phyloP scores from a whole-genome alignment of 78 protist species.

The Chrysochromulina parva region DNA sequence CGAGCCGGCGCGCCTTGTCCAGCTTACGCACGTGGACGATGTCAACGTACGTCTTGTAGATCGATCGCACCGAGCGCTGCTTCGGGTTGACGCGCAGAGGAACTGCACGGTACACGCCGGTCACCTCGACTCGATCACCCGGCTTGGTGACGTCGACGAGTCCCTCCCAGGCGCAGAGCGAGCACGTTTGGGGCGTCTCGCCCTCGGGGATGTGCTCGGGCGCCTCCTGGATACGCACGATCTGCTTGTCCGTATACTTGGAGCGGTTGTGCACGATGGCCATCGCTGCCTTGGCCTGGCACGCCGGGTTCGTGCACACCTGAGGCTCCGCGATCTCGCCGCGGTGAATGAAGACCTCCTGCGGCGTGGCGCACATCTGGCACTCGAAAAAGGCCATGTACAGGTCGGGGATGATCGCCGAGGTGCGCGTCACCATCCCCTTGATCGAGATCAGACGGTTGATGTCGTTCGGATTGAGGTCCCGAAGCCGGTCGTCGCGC shows the following conservation, averaged over 20 bases:
- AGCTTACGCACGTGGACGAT: conserved; percentile 44
- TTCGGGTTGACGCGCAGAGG: conserved; percentile 52
- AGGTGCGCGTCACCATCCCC: conserved; percentile 90
- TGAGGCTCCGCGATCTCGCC: conserved; percentile 85
- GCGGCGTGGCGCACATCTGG: conserved; percentile 1
- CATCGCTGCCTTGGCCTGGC: conserved; percentile 60
- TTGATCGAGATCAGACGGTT: conserved; percentile 83
- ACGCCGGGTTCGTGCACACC: background rate
- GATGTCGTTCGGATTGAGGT: conserved; percentile 84
- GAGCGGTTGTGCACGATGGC: conserved; percentile 90
- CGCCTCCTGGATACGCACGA: conserved; percentile 66
- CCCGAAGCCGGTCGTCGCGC: conserved; percentile 66
- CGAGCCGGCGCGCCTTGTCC: conserved; percentile 16
- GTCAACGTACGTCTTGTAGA: conserved; percentile 63
- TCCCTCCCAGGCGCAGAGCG: conserved; percentile 68
- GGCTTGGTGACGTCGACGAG: conserved; percentile 92
- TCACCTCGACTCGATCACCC: conserved; percentile 94
- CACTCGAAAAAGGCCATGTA: conserved; percentile 56
- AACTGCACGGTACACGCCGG: conserved; percentile 91
- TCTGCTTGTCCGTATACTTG: conserved; percentile 92
- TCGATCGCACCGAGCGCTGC: conserved; percentile 47
- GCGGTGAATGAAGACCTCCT: conserved; percentile 15
- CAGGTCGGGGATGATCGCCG: conserved; percentile 86
- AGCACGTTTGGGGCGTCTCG: conserved; percentile 93
- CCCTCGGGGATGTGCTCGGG: conserved; percentile 85